Percentiles rank a stretch among this genome's conserved stretches.
phyloP scores from a whole-genome alignment of 2,329 filamentous ascomycete species.

The Neonectria coccinea region DNA sequence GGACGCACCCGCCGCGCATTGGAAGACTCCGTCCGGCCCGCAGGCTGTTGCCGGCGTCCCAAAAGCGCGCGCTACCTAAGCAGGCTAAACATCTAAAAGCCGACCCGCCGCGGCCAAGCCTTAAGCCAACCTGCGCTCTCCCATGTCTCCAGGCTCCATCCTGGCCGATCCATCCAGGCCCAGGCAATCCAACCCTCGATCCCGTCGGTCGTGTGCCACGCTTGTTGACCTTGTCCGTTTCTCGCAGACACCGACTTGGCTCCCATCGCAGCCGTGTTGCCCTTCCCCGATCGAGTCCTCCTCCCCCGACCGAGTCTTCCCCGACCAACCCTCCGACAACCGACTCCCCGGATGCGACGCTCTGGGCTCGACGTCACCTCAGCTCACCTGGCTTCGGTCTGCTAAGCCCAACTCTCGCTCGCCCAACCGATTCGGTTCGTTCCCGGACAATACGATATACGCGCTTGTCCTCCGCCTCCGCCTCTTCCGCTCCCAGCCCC shows the following conservation, averaged over 20 bases:
- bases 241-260: slow-evolving; percentile 2
- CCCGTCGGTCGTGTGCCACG: slow-evolving; percentile 8
- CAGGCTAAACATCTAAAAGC: not conserved
- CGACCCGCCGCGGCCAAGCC: slow-evolving; percentile 8
- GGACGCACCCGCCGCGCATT: not conserved
- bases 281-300: not conserved
- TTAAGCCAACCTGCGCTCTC: slow-evolving; percentile 11
- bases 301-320: not conserved
- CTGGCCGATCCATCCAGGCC: slow-evolving; percentile 18
- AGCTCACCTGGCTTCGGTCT: not conserved
- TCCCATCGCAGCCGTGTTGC: not conserved
- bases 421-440: not conserved
- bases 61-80: not conserved
- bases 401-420: not conserved
- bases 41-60: not conserved
- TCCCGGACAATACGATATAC: not conserved
- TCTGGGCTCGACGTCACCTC: not conserved
- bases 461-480: not conserved
- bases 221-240: slow-evolving; percentile 5
- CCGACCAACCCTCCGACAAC: not conserved
- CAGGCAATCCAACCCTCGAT: slow-evolving; percentile 18
- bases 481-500: not conserved
- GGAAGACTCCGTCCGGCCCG: not conserved
- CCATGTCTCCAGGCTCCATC: slow-evolving; percentile 23
- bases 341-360: slow-evolving; percentile 14